Evolutionary conservation across 2,329 filamentous ascomycete species (phyloP).

Genomic region (Stagonosporopsis vannaccii): DNA sequence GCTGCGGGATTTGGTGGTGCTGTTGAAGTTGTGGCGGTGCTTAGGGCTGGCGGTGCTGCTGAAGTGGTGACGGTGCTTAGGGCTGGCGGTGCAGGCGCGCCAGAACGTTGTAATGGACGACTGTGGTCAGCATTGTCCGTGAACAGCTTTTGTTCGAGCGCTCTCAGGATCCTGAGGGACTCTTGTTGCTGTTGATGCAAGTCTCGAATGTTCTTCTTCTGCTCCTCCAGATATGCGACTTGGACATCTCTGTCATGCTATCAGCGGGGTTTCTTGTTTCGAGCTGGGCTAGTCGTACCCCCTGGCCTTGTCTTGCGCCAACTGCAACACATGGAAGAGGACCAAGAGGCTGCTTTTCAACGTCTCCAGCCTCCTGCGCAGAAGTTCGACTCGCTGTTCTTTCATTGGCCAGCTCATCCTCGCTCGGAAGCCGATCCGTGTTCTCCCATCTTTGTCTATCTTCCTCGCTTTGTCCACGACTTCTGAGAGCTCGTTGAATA

Average conservation of each 20-base stretch:
- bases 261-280: background rate
- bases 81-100: background rate
- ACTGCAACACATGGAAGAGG: conserved; percentile 36
- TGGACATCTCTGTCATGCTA: background rate
- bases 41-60: background rate
- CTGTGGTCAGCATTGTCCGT: background rate
- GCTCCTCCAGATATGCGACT: conserved; percentile 21
- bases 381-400: conserved; percentile 34
- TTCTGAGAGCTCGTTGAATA: conserved; percentile 36
- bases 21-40: background rate
- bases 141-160: conserved; percentile 30
- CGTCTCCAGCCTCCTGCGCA: conserved; percentile 34
- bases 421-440: conserved; percentile 20
- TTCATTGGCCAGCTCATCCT: conserved; percentile 37
- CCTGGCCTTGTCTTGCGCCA: conserved; percentile 33
- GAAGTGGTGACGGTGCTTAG: background rate
- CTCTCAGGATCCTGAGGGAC: conserved; percentile 29
- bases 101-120: background rate
- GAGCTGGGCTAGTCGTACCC: conserved; percentile 12
- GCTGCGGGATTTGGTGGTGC: background rate
- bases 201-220: conserved; percentile 36
- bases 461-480: conserved; percentile 32
- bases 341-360: conserved; percentile 38
- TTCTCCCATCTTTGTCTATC: conserved; percentile 24
- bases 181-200: conserved; percentile 38